Evolutionary conservation across 2,329 filamentous ascomycete genomes (phyloP), one percentile per base, ranked within the genome.

Genomic region (Westerdykella ornata): DNA sequence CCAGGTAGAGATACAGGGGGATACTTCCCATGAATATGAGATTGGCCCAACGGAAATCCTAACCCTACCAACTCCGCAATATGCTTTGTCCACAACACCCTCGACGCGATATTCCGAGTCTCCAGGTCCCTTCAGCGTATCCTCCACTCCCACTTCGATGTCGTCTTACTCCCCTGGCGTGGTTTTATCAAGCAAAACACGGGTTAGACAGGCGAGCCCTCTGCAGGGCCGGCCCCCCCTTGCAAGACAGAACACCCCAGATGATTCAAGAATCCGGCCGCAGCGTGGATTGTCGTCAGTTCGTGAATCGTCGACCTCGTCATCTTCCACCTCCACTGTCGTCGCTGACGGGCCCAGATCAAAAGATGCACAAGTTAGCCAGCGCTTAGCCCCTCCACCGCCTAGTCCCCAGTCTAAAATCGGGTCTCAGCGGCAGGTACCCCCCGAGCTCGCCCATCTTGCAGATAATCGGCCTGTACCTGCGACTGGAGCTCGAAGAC

Each of bases 101-200:
- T 88, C 84, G 3, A 88, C 85, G 1, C 73, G 81, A 46, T 88
- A 84, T 54, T 86, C 83, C 1, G 84, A 80, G 42, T 88, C 85
- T 1, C 79, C 82, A 9, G 78, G 82, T 2, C 69, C 79, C 4
- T 88, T 87, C 63, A 88, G 84, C 57, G 76, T 84, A 47, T 83
- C 85, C 44, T 88, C 84, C 1, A 88, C 85, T 3, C 85, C 85
- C 5, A 88, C 84, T 4, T 88, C 85, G 8, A 81, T 85, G 48
- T 84, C 81, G 6, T 88, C 85, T 1, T 82, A 84, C 53, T 88
- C 84, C 13, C 82, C 85, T 3, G 75, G 78, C 3, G 63, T 82
- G 4, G 65, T 78, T 61, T 46, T 71, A 59, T 51, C 72, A 63
- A 46, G 42, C 18, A 66, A 69, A 37, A 62, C 70, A n/a, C 73